Evolutionary conservation across 345 rosid species (phyloP).

Genomic region (Pugionium cornutum): DNA sequence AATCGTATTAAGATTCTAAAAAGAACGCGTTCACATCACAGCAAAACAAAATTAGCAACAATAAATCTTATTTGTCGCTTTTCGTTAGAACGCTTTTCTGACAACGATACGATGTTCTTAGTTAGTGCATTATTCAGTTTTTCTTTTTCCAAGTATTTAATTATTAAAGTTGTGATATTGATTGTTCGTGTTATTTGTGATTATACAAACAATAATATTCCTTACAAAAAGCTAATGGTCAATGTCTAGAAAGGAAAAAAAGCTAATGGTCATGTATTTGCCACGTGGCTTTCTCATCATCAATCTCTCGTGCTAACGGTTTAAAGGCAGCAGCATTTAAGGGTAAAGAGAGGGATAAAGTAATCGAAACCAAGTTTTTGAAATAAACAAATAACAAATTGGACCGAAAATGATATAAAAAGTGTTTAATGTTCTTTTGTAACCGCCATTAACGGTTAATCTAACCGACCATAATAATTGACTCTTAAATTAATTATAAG

Average conservation of each 20-base stretch:
- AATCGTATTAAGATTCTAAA: slow-evolving; percentile 1
- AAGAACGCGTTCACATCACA: slow-evolving; percentile 28
- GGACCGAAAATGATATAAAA: slow-evolving; percentile 11
- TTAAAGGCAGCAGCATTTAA: background rate
- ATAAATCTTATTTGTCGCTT: slow-evolving; percentile 26
- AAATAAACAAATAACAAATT: background rate
- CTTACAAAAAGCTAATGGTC: background rate
- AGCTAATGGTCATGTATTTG: background rate
- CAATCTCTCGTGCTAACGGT: slow-evolving; percentile 6
- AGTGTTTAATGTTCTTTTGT: slow-evolving; percentile 1
- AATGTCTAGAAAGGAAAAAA: no score
- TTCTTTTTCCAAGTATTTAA: background rate
- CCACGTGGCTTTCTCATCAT: background rate
- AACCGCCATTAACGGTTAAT: slow-evolving; percentile 39
- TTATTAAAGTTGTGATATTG: background rate
- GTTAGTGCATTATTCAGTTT: slow-evolving; percentile 2
- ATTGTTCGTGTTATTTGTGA: slow-evolving; percentile 3
- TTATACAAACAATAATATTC: no score
- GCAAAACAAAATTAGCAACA: slow-evolving; percentile 4
- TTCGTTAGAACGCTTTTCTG: slow-evolving; percentile 17
- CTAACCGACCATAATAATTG: slow-evolving; percentile 28
- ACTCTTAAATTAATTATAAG: background rate
- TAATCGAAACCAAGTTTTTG: background rate
- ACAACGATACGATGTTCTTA: slow-evolving; percentile 8
- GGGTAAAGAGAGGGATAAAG: background rate